Base-by-base conservation (phyloP, 2,329 filamentous ascomycete species). In the Sporothrix mexicana region DNA sequence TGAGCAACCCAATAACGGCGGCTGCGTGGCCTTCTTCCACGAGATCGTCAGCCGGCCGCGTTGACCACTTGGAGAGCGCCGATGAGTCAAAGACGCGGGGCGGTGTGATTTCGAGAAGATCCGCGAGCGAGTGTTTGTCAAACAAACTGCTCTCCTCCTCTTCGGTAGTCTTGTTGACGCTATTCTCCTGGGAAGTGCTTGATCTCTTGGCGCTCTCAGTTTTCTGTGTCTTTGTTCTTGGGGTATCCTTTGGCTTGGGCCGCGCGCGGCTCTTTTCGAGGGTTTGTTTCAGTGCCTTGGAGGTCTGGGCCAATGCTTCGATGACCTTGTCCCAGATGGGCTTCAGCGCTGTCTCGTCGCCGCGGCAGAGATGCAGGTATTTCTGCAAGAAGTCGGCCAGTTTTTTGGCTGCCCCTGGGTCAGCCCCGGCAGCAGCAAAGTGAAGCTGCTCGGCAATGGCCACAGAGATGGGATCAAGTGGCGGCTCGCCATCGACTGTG, bases 381-480 rank as follows among this genome's bases (percentile, higher is more conserved):
- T 82, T 81, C 2, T 87, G 86, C 41, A 93, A 80, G 78, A 92
- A 91, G 41, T 82, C 80, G 1, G 87, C 86, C 17, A 93, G 82
- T 1, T 84, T 81, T 43, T 82, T 79, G 2, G 87, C 77, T 1
- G 81, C 78, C 9, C 82, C 55, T 9, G 78, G 47, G 82, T 82
- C 6, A 84, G 83, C 1, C 83, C 61, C 84, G 5, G 84, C 84
- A 69, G 87, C 88, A 13, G 88, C 81, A 57, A 93, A 97, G 0
- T 90, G 88, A 81, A 94, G 88, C 80, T 98, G 95, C 79, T 98
- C 95, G 2, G 88, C 83, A 23, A 97, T 84, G 0, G 90, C 88
- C 76, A 93, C 86, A 12, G 90, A 84, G 3, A 97, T 78, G 20
- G 94, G 85, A 76, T 92, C 94, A 12, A 88, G 80, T 43, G 83